phyloP scores from a whole-genome alignment of 129 eudicot genomes.

The Heracleum sosnowskyi region DNA sequence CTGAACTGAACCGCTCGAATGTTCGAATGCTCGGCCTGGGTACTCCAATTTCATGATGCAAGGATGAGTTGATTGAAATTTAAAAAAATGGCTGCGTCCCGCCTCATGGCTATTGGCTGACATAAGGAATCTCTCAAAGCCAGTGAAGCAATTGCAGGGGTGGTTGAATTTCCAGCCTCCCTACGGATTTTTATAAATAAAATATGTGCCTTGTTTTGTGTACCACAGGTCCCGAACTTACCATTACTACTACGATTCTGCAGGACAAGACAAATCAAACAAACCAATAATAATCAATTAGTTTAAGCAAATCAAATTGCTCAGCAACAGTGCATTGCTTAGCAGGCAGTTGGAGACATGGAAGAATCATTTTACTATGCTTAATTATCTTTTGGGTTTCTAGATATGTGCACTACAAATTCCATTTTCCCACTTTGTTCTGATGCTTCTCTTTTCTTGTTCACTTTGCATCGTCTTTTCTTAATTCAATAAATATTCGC shows the following conservation, averaged over 20 bases:
- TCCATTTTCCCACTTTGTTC: slow-evolving; percentile 3
- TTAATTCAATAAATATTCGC: background rate
- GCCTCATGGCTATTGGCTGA: background rate
- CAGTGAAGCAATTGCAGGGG: slow-evolving; percentile 5
- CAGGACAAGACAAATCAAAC: background rate
- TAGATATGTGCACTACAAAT: background rate
- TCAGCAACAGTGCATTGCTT: background rate
- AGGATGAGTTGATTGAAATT: background rate
- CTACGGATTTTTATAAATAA: background rate
- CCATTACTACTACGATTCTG: background rate
- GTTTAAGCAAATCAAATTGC: background rate
- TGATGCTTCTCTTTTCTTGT: slow-evolving; percentile 5
- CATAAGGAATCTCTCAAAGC: slow-evolving; percentile 7
- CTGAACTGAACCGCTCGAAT: no score
- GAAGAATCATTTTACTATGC: background rate
- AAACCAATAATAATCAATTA: background rate
- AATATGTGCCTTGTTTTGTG: background rate
- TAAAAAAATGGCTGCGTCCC: background rate
- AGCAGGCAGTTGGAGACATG: background rate
- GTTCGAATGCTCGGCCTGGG: no score
- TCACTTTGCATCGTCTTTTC: slow-evolving; percentile 7
- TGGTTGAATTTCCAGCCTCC: background rate
- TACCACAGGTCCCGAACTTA: background rate
- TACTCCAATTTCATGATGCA: background rate
- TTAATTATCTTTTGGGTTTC: background rate